Evolutionary conservation across 73 alveolate genomes (phyloP).

Genomic region (Paramecium sexaurelia): DNA sequence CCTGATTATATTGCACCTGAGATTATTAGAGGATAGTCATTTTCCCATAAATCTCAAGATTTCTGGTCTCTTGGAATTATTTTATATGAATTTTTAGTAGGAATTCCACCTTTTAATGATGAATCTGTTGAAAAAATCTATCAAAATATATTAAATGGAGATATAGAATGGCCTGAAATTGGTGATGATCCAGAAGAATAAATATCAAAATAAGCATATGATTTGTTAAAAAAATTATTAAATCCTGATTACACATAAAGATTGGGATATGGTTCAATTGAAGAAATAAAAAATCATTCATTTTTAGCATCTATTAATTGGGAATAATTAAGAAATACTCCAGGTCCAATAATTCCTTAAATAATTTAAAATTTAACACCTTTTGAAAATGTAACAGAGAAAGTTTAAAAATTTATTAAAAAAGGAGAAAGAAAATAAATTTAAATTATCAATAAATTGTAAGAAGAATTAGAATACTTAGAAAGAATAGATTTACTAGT

Average conservation of each 20-base stretch:
- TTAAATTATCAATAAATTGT: neutral
- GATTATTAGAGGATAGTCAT: constrained; percentile 59
- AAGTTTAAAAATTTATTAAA: neutral
- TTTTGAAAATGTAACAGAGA: constrained; percentile 33
- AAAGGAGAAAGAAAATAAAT: neutral
- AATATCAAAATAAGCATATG: constrained; percentile 84
- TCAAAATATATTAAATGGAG: constrained; percentile 46
- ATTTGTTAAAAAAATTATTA: constrained; percentile 81
- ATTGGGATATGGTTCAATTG: constrained; percentile 85
- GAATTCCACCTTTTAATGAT: constrained; percentile 66
- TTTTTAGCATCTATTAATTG: constrained; percentile 86
- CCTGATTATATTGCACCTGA: constrained; percentile 92
- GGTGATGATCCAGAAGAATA: constrained; percentile 75
- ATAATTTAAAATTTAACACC: neutral
- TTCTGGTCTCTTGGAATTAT: constrained; percentile 63
- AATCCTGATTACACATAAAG: constrained; percentile 80
- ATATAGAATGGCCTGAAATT: constrained; percentile 66
- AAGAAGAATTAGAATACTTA: constrained; percentile 24
- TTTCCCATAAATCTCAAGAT: constrained; percentile 62
- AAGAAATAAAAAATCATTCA: constrained; percentile 88
- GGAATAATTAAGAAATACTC: constrained; percentile 66
- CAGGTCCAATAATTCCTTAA: constrained; percentile 62
- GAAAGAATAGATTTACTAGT: constrained; percentile 61
- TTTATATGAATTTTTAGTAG: constrained; percentile 58
- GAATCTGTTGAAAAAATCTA: constrained; percentile 61